Percentiles rank a stretch among this genome's conserved stretches.
phyloP scores from a whole-genome alignment of 164 flowering plant genomes.

The Umbilicus rupestris region DNA sequence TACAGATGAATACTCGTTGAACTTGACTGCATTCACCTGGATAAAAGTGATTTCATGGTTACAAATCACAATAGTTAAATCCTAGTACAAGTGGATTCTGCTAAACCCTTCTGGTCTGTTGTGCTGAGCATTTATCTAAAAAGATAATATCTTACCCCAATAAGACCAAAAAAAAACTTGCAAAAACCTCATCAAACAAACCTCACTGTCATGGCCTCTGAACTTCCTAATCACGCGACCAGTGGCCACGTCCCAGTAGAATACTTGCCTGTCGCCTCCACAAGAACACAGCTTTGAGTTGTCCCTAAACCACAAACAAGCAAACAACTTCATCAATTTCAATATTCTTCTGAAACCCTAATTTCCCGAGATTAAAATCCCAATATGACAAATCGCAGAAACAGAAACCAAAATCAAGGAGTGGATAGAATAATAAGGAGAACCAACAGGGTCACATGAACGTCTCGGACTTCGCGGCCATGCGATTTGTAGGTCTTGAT shows the following conservation, averaged over 20 bases:
- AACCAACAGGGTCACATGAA: conserved; percentile 63
- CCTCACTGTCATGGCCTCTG: conserved; percentile 90
- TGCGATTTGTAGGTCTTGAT: conserved; percentile 92
- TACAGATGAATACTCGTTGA: conserved; percentile 74
- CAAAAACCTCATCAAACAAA: conserved; percentile 11
- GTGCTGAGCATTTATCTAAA: too few species aligned
- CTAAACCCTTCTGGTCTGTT: too few species aligned
- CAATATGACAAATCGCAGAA: neutral
- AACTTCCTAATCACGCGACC: conserved; percentile 85
- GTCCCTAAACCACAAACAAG: conserved; percentile 40
- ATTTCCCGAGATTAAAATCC: neutral
- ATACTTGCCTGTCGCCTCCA: conserved; percentile 88
- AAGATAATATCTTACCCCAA: too few species aligned
- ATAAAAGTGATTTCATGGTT: neutral
- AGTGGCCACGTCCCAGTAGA: conserved; percentile 85
- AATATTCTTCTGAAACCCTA: too few species aligned
- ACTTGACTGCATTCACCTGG: conserved; percentile 94
- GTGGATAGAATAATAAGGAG: neutral
- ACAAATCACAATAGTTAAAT: neutral
- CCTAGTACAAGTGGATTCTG: too few species aligned
- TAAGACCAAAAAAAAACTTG: neutral
- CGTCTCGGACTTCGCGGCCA: conserved; percentile 92
- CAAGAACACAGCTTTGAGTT: conserved; percentile 79
- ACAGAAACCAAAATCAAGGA: conserved; percentile 2
- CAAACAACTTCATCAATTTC: neutral